Conservation (phyloP, 768 basidiomycete genomes). For the Trametes cingulata region DNA sequence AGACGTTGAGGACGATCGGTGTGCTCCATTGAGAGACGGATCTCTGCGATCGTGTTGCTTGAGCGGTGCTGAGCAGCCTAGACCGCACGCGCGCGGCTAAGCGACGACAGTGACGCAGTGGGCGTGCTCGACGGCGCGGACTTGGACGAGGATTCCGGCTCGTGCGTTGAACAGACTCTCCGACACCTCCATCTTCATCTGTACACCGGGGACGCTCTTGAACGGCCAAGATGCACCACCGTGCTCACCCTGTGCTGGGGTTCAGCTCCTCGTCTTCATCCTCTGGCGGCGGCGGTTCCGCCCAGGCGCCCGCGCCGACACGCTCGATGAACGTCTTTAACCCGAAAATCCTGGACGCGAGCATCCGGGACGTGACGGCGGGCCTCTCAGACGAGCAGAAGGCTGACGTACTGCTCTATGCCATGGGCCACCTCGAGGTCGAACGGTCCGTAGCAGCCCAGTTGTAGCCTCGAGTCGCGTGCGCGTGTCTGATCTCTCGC, state of each 20-base stretch:
- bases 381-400: conserved; percentile 65
- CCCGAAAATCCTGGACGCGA: conserved; percentile 74
- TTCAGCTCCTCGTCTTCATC: conserved; percentile 10
- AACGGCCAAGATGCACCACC: conserved; percentile 18
- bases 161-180: background rate
- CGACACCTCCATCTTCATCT: conserved; percentile 5
- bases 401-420: conserved; percentile 70
- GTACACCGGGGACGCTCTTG: background rate
- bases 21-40: background rate
- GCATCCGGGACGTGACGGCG: conserved; percentile 65
- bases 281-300: background rate
- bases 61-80: conserved; percentile 1
- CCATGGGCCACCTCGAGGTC: conserved; percentile 77
- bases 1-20: background rate
- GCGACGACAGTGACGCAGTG: conserved; percentile 12
- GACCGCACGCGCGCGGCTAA: conserved; percentile 12
- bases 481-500: conserved; percentile 14
- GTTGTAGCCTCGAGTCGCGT: conserved; percentile 1
- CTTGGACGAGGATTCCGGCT: background rate
- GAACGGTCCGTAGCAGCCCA: conserved; percentile 52
- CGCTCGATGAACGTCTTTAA: conserved; percentile 65
- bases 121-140: background rate
- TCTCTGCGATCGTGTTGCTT: conserved; percentile 2
- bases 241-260: conserved; percentile 18
- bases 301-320: conserved; percentile 1